These are phyloP conservation scores for Trichomonas vaginalis DNA, from an alignment of 208 protist species.

Conservation along the genomic window DNA sequence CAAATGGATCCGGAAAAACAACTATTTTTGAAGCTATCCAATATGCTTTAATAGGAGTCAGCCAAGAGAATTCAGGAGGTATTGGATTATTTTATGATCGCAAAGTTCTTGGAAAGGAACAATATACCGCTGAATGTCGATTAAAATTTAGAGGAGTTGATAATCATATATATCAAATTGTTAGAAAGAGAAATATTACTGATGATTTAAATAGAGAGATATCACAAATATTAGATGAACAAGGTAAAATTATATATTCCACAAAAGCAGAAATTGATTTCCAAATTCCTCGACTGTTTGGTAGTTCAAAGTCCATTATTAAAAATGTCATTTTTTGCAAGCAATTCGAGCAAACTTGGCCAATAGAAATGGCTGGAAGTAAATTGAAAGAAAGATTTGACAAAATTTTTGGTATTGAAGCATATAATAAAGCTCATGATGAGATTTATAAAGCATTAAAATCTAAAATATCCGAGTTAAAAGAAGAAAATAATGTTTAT, in stretches of 20 bases:
- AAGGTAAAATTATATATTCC: slow-evolving; percentile 11
- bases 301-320: slow-evolving; percentile 81
- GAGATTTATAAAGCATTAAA: too few relatives aligned
- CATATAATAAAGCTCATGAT: slow-evolving; percentile 25
- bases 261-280: slow-evolving; percentile 76
- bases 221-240: neutral
- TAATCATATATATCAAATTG: slow-evolving; percentile 14
- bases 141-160: slow-evolving; percentile 31
- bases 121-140: slow-evolving; percentile 85
- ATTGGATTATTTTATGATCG: slow-evolving; percentile 86
- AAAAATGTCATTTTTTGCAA: slow-evolving; percentile 90
- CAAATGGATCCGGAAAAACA: slow-evolving; percentile 44
- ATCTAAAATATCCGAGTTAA: neutral
- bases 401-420: slow-evolving; percentile 30
- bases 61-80: slow-evolving; percentile 75
- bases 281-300: slow-evolving; percentile 77
- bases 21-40: slow-evolving; percentile 93
- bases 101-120: slow-evolving; percentile 50
- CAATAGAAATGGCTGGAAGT: slow-evolving; percentile 23
- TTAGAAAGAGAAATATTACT: slow-evolving; percentile 7
- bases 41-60: slow-evolving; percentile 78
- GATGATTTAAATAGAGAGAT: neutral
- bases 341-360: slow-evolving; percentile 40
- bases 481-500: neutral
- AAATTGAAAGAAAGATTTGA: slow-evolving; percentile 31